Percentiles rank a stretch among this genome's conserved stretches.
These are phyloP conservation scores for Patellaria atrata DNA, from an alignment of 495 filamentous ascomycete species.

Conservation along the genomic window DNA sequence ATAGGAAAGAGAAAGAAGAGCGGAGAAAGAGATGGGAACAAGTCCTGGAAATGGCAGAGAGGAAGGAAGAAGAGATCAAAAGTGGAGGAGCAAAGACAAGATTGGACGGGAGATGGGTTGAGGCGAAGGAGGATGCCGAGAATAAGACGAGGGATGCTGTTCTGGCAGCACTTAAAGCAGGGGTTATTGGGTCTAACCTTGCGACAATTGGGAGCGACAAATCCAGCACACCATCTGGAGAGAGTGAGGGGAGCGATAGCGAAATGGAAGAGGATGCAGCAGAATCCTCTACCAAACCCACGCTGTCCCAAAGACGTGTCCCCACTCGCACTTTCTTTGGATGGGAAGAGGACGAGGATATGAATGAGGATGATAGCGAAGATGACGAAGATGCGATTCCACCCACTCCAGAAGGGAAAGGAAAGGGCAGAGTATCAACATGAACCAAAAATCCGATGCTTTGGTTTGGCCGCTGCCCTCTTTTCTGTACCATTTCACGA, in stretches of 20 bases:
- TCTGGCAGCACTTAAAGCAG: constrained; percentile 54
- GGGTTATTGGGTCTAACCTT: constrained; percentile 33
- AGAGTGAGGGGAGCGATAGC: constrained; percentile 1
- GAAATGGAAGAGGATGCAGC: neutral
- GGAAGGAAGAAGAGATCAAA: constrained; percentile 63
- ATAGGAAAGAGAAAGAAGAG: constrained; percentile 76
- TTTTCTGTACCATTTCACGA: no score
- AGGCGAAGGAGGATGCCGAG: constrained; percentile 73
- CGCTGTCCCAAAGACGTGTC: neutral
- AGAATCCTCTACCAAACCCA: constrained; percentile 5
- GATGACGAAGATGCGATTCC: constrained; percentile 14
- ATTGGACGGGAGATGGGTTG: constrained; percentile 78
- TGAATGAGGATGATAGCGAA: constrained; percentile 19
- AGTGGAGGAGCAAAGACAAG: constrained; percentile 48
- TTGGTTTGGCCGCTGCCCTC: no score
- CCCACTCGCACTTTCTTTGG: constrained; percentile 14
- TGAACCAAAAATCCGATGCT: no score
- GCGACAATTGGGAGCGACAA: constrained; percentile 4
- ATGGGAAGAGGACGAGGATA: constrained; percentile 23
- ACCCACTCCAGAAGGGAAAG: constrained; percentile 9
- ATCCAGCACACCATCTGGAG: constrained; percentile 6
- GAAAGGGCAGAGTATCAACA: constrained; percentile 20
- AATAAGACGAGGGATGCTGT: constrained; percentile 79
- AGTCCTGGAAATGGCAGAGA: constrained; percentile 69
- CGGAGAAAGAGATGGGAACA: constrained; percentile 67